Conservation (phyloP, 306 rosid species). For the Carpinus fangiana region DNA sequence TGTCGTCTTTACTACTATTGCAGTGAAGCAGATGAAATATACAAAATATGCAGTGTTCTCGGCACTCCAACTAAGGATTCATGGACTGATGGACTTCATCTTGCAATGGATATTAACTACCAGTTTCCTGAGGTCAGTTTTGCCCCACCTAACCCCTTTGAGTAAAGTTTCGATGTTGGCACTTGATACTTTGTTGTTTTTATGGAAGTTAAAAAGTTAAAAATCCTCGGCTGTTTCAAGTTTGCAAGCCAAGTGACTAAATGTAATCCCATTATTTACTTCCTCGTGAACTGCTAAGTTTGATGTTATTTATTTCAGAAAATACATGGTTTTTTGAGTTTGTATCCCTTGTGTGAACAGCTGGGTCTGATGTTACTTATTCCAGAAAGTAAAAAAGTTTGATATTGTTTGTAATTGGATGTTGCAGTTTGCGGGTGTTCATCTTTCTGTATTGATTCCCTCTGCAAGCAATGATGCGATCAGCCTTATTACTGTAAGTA, state of each 20-base stretch:
- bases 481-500: constrained; percentile 74
- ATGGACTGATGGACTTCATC: constrained; percentile 84
- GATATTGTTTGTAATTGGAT: constrained; percentile 4
- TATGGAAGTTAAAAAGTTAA: not conserved
- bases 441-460: constrained; percentile 71
- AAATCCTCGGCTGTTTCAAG: not conserved
- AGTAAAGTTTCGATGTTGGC: not conserved
- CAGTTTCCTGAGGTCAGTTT: constrained; percentile 82
- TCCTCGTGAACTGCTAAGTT: not conserved
- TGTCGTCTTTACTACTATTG: constrained; percentile 17
- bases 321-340: not conserved
- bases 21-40: constrained; percentile 94
- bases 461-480: constrained; percentile 75
- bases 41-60: constrained; percentile 86
- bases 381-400: not conserved
- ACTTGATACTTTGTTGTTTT: not conserved
- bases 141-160: not conserved
- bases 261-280: not conserved
- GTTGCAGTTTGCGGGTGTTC: constrained; percentile 68
- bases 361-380: not conserved
- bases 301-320: not conserved
- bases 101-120: constrained; percentile 86
- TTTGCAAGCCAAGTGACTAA: not conserved
- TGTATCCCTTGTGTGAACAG: not conserved
- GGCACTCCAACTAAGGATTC: constrained; percentile 82